Conservation (phyloP, 345 rosid species). For the Nasturtium officinale region DNA sequence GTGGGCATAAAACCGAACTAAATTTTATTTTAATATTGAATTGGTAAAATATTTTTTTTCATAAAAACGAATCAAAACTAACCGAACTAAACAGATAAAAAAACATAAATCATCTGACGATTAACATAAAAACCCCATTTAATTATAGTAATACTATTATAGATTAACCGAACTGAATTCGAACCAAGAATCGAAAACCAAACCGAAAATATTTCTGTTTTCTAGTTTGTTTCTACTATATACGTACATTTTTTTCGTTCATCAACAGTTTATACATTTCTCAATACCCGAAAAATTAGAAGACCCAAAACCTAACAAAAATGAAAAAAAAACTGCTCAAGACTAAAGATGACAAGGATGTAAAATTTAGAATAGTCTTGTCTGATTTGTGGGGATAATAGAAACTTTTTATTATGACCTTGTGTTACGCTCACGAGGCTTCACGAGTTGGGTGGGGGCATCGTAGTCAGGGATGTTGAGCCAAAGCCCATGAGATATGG, state of each 20-base stretch:
- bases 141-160: not conserved
- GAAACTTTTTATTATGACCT: constrained; percentile 50
- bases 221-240: not conserved
- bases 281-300: not conserved
- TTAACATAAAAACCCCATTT: not conserved
- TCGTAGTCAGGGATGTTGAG: constrained; percentile 93
- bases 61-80: not conserved
- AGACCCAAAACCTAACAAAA: not conserved
- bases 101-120: not conserved
- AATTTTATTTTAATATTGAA: not conserved
- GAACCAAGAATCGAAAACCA: not conserved
- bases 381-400: too few species aligned
- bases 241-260: too few species aligned
- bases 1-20: not conserved
- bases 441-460: constrained; percentile 91
- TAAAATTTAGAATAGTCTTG: too few species aligned
- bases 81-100: not conserved
- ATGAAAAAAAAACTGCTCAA: not conserved
- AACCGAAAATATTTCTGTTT: not conserved
- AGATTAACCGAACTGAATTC: not conserved
- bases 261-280: not conserved
- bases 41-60: not conserved
- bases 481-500: constrained; percentile 89
- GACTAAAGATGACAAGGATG: not conserved
- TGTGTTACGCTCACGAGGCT: constrained; percentile 79